Evolutionary conservation across 2,329 filamentous ascomycete species (phyloP), one percentile per base, ranked within the genome.

Genomic region (Fusarium equiseti): DNA sequence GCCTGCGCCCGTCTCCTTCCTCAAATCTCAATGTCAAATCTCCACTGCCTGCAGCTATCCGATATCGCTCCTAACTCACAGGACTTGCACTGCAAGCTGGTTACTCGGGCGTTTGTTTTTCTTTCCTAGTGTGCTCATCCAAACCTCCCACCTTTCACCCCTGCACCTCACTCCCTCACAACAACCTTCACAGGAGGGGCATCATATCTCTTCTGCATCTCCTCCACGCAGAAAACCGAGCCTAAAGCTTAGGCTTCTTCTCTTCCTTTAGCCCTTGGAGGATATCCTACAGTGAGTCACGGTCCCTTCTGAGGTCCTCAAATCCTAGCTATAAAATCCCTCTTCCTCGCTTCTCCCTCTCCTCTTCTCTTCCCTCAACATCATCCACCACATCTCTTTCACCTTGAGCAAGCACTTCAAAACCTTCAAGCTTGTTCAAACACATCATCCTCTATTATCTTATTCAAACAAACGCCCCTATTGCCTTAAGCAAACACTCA

Each of bases 231-330:
- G 13, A 24, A 26, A 53, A 29, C 6, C 27, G 16, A 27, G 18
- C 57, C 57, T 70, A 60, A 69, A 32, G 35, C 22, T 27, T 32
- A 32, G 40, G 38, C 15, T 49, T 53, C n/a, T 8, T 13, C 13
- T n/a, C 13, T 26, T 26, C 6, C 42, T 44, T 16, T 24, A 44
- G 22, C 7, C 3, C 27, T 8, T 35, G 32, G 24, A 22, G 44
- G 13, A 27, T 49, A 45, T 24, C 3, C 31, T 44, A 70, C 62
- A 53, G 60, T 73, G 72, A 73, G 59, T 74, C 62, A 72, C 60
- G 46, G 22, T 9, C 56, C 16, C 22, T 12, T 27, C 20, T 22
- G 15, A 24, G n/a, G n/a, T 35, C 38, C 38, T 3, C 18, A 29
- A 27, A 15, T 43, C n/a, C 44, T 38, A 8, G 15, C 44, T 68